Evolutionary conservation across 2,329 filamentous ascomycete species (phyloP), one percentile per base, ranked within the genome.

Genomic region (Acephala macrosclerotiorum): DNA sequence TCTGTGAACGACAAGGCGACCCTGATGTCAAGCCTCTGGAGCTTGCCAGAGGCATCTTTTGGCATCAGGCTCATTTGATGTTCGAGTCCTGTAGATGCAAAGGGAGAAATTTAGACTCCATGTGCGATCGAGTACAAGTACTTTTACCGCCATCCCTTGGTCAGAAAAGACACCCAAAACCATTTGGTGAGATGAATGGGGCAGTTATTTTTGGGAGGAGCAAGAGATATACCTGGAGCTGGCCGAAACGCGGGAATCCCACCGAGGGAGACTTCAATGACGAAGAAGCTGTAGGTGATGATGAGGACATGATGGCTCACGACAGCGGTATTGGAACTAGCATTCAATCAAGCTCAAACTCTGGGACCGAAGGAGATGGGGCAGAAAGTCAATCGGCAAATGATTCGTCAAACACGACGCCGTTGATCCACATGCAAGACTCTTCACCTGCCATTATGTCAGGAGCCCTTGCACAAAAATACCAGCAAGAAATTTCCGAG

Each of bases 201-300:
- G 63, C 63, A 29, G 63, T 61, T 14, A 61, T 65, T 25, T 58
- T 65, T 61, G 63, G 63, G 11, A 35, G 47, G n/a, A 65, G 58
- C 29, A 61, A 38, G 36, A 33, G 45, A 16, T 29, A 29, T 26
- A 29, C 20, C 5, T 60, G 40, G 57, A 20, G 18, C 3, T 60
- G 45, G 29, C 62, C 62, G 40, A 60, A 25, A 18, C 36, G 2
- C 29, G 57, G 62, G 33, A 35, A 64, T 33, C 62, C 62, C 6
- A 33, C 25, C 8, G 51, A 56, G 18, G 25, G 51, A 12, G 25
- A 2, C 6, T n/a, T 4, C 8, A 5, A 8, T 56, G 51, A 33
- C 11, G 26, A 26, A 25, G 49, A 53, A n/a, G n/a, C n/a, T n/a
- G n/a, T n/a, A 29, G 20, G 5, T 12, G 49, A 53, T 53, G 49